Evolutionary conservation across 768 basidiomycete species (phyloP).

Genomic region (Amanita pseudoporphyria): DNA sequence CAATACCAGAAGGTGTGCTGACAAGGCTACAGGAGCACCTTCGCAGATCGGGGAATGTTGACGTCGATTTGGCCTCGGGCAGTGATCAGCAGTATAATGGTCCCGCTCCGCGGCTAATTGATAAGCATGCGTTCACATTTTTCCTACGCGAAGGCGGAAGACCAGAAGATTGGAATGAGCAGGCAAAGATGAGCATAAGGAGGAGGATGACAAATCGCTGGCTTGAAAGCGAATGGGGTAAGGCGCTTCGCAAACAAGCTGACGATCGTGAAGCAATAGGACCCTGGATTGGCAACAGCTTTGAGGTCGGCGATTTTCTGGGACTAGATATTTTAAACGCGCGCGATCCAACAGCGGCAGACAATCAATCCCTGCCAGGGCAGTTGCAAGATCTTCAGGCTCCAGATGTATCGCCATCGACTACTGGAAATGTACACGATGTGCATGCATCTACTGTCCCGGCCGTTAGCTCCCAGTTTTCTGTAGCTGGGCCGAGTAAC

Average conservation of each 20-base stretch:
- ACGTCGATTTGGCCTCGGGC: not conserved
- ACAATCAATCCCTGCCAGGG: constrained; percentile 15
- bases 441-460: not conserved
- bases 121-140: constrained; percentile 51
- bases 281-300: constrained; percentile 65
- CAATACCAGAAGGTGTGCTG: constrained; percentile 4
- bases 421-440: too few species aligned
- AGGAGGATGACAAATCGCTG: constrained; percentile 53
- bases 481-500: not conserved
- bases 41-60: not conserved
- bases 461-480: not conserved
- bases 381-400: not conserved
- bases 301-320: constrained; percentile 69
- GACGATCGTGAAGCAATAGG: constrained; percentile 19
- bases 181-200: constrained; percentile 36
- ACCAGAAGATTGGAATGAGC: constrained; percentile 57
- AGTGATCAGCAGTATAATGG: constrained; percentile 17
- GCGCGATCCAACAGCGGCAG: not conserved
- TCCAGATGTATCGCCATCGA: not conserved
- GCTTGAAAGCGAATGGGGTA: constrained; percentile 61
- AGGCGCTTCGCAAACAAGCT: constrained; percentile 29
- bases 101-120: constrained; percentile 38
- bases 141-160: constrained; percentile 59
- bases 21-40: not conserved
- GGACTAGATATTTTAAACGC: constrained; percentile 50